These are phyloP conservation scores for Mallotus nudiflorus DNA, from an alignment of 345 rosid species.

Conservation along the genomic window DNA sequence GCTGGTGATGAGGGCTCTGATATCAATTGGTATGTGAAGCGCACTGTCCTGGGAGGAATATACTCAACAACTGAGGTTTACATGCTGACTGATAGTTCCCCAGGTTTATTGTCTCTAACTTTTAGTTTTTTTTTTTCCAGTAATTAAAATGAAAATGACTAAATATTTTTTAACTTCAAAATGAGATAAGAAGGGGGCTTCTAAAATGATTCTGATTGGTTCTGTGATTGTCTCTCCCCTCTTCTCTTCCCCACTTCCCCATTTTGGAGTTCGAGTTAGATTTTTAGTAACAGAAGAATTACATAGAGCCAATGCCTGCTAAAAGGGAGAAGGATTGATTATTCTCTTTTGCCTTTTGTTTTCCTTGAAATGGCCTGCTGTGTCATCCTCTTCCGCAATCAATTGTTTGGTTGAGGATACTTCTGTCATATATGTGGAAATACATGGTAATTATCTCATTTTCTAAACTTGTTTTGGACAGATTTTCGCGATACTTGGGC, in stretches of 20 bases:
- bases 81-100: slow-evolving; percentile 90
- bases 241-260: neutral
- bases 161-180: neutral
- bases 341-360: neutral
- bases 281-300: neutral
- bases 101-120: slow-evolving; percentile 46
- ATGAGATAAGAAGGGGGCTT: neutral
- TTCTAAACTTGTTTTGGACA: slow-evolving; percentile 27
- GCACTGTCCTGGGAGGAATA: slow-evolving; percentile 88
- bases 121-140: neutral
- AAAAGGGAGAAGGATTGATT: neutral
- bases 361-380: neutral
- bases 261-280: neutral
- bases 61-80: slow-evolving; percentile 93
- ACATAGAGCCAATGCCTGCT: neutral
- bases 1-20: slow-evolving; percentile 72
- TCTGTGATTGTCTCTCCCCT: neutral
- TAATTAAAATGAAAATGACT: neutral
- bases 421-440: slow-evolving; percentile 14
- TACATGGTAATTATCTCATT: neutral
- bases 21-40: slow-evolving; percentile 86
- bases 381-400: neutral
- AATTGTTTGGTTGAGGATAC: slow-evolving; percentile 4
- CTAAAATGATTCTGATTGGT: neutral
- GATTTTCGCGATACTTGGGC: slow-evolving; percentile 77